Evolutionary conservation across 2,329 filamentous ascomycete species (phyloP), one percentile per base, ranked within the genome.

Genomic region (Penicillium capsulatum): DNA sequence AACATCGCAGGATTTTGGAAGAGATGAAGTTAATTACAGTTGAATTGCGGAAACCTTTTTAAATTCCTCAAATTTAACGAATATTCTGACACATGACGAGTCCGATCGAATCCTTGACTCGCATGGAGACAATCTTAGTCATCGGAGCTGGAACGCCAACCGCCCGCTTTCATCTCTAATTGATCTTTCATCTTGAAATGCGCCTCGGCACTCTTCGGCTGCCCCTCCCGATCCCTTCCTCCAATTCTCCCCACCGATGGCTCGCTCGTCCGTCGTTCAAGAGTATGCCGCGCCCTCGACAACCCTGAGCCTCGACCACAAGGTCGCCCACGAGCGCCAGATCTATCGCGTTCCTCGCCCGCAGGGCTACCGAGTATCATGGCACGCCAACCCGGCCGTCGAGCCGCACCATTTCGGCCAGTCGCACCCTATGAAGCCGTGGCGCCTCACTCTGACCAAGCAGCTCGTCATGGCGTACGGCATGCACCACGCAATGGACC

Each of bases 391-490:
- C 58, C 86, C 90, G 1, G 82, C 87, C 44, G 94, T 97, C 63
- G 92, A 98, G 69, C 85, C 86, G 61, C 91, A 97, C 67, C 92
- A 98, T 66, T 98, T 98, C 64, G 92, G 92, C 51, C 84, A 87
- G 68, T 90, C 87, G 7, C 92, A 98, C 71, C 92, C 92, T 14
- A 98, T 98, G 92, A 98, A 98, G 66, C 92, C 92, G 43, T 97
- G 92, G 91, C 86, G 92, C 24, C 72, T 98, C 49, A 96, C 90
- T 11, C 76, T 98, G 39, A 94, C 92, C 40, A 97, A 98, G 65
- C 88, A 92, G 57, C 79, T 98, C 32, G 88, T 98, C 48, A 83
- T 94, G 61, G 85, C 88, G 1, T 97, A 97, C 64, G 92, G 92
- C 51, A 87, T 98, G 77, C 89, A 94, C 56, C 86, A 91, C 58